Evolutionary conservation across 305 asterid species (phyloP).

Genomic region (Fraxinus sp.): DNA sequence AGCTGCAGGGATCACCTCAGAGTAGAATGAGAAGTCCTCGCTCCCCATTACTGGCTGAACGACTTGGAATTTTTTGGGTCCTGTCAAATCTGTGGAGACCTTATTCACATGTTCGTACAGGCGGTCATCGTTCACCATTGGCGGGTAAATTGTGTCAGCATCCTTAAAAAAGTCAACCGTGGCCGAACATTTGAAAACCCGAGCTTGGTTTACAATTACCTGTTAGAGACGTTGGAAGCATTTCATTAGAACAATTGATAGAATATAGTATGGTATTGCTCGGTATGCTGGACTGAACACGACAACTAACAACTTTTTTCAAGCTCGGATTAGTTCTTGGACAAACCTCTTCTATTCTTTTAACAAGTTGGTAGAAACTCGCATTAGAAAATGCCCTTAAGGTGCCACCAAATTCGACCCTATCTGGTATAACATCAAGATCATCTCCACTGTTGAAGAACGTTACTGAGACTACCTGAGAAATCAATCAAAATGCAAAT

Average conservation of each 20-base stretch:
- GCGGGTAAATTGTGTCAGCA: conserved; percentile 67
- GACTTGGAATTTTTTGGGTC: conserved; percentile 40
- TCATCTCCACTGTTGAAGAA: conserved; percentile 58
- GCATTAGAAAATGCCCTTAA: conserved; percentile 74
- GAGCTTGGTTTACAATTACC: conserved; percentile 73
- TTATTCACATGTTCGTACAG: conserved; percentile 57
- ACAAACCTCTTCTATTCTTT: conserved; percentile 78
- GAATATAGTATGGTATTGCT: neutral
- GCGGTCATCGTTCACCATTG: conserved; percentile 63
- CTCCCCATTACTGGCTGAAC: conserved; percentile 85
- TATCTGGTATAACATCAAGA: conserved; percentile 38
- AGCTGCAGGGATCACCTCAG: conserved; percentile 71
- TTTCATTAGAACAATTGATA: neutral
- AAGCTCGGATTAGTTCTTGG: neutral
- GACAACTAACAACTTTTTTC: neutral
- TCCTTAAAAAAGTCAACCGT: conserved; percentile 75
- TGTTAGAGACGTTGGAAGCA: conserved; percentile 21
- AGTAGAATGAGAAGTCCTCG: conserved; percentile 89
- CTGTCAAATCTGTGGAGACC: conserved; percentile 46
- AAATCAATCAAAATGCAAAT: neutral
- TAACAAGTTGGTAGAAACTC: conserved; percentile 58
- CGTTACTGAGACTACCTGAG: conserved; percentile 88
- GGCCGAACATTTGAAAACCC: conserved; percentile 75
- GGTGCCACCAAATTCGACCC: conserved; percentile 71
- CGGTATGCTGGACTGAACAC: neutral